These are phyloP conservation scores for Pezicula radicicola DNA, from an alignment of 2,329 filamentous ascomycete genomes.

Conservation along the genomic window DNA sequence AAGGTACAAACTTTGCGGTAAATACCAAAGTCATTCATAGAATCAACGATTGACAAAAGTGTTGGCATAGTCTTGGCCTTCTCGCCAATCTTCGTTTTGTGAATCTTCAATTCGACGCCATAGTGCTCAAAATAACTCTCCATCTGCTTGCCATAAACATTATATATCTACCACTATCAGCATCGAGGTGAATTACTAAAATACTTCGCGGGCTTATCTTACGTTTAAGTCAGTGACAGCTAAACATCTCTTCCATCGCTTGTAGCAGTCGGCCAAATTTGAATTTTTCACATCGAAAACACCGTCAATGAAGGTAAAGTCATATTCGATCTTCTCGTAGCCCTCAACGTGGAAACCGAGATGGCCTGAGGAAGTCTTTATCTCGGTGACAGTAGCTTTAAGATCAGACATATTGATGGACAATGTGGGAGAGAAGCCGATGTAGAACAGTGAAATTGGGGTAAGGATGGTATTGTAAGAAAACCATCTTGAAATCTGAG, in stretches of 20 bases:
- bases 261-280: slow-evolving; percentile 63
- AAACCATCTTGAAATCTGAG: no score
- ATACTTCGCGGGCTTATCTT: no score
- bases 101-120: slow-evolving; percentile 58
- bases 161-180: slow-evolving; percentile 45
- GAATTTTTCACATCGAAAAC: slow-evolving; percentile 60
- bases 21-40: slow-evolving; percentile 71
- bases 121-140: slow-evolving; percentile 65
- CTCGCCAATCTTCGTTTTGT: slow-evolving; percentile 73
- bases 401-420: slow-evolving; percentile 61
- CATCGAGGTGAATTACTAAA: no score
- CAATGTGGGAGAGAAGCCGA: no score
- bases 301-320: slow-evolving; percentile 70
- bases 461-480: no score
- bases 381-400: slow-evolving; percentile 63
- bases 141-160: slow-evolving; percentile 64
- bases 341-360: slow-evolving; percentile 67
- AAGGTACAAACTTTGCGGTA: slow-evolving; percentile 50
- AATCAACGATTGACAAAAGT: slow-evolving; percentile 65
- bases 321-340: slow-evolving; percentile 74
- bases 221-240: slow-evolving; percentile 67
- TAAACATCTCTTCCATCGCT: slow-evolving; percentile 61
- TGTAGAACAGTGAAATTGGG: no score
- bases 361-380: slow-evolving; percentile 36
- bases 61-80: slow-evolving; percentile 74